Evolutionary conservation across 805 yeast genomes (phyloP), one percentile per base, ranked within the genome.

Genomic region (Sugiyamaella lignohabitans): DNA sequence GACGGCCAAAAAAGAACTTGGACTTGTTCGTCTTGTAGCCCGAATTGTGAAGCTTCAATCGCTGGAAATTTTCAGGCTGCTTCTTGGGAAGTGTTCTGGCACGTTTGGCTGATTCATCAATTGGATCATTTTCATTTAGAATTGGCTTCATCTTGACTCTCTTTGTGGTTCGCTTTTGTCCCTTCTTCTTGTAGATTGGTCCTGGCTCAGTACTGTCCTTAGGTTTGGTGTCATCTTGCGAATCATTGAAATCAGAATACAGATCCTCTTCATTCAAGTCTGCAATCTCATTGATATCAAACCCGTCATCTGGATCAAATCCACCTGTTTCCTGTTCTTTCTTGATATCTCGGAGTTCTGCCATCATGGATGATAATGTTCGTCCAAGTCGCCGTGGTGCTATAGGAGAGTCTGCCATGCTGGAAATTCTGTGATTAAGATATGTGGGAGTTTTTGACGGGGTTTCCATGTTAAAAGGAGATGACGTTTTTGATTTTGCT

Each of bases 351-450:
- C 65, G 59, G 14, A 71, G 66, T 47, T 76, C 84, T 38, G 70
- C 65, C 52, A 71, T 73, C 35, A 80, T 62, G 30, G 73, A 73
- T 2, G 74, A 67, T 6, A 80, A 50, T 2, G 71, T 60, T 40
- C 69, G 63, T 2, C 58, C 56, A 4, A 56, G 55, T 50, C 54
- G 50, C 38, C 54, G 59, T 1, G 59, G 52, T 18, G 61, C 43
- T 27, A 27, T 8, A 11, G 67, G 67, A 2, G 68, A 64, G 3
- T 49, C 52, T 3, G 43, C 40, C 8, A 29, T 34, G 1, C 37
- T 16, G 1, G 41, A n/a, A 5, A 36, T 32, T 2, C 17, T n/a
- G 19, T 37, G 40, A 14, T 30, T 32, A n/a, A 51, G 44, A 30
- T 51, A 48, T 22, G 19, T 27, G 2, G 55, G 56, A 16, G 57